Conservation (phyloP, 2,329 filamentous ascomycete genomes). For the Beauveria scarabaeidicola region DNA sequence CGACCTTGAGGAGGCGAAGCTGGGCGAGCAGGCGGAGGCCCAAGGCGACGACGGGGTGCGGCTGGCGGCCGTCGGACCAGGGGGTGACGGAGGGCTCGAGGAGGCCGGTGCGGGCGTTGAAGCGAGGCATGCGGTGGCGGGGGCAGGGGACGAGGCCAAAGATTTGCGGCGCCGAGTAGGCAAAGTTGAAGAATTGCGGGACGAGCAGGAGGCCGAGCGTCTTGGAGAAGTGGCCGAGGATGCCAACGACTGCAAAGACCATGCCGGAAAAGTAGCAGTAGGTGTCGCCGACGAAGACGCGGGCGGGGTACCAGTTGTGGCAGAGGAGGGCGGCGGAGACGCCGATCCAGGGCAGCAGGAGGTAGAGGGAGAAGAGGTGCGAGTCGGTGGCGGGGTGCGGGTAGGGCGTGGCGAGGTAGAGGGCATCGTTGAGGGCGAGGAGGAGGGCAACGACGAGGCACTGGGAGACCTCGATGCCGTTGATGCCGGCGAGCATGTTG, state of each 20-base stretch:
- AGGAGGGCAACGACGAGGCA: conserved; percentile 83
- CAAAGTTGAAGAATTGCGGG: conserved; percentile 93
- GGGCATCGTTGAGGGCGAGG: conserved; percentile 74
- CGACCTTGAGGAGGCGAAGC: conserved; percentile 60
- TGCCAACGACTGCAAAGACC: conserved; percentile 95
- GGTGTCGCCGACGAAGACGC: conserved; percentile 94
- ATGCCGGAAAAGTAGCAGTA: conserved; percentile 99
- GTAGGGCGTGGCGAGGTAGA: conserved; percentile 78
- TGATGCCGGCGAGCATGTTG: conserved; percentile 99
- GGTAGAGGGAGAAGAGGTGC: conserved; percentile 91
- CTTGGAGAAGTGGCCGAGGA: conserved; percentile 96
- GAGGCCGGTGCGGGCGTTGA: conserved; percentile 76
- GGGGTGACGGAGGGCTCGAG: conserved; percentile 79
- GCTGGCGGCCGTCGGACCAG: conserved; percentile 61
- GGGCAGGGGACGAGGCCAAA: conserved; percentile 88
- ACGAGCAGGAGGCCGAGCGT: conserved; percentile 84
- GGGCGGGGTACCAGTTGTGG: conserved; percentile 95
- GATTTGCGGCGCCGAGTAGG: conserved; percentile 87
- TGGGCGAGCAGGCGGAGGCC: conserved; percentile 60
- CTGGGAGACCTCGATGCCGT: conserved; percentile 93
- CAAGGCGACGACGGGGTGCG: conserved; percentile 52
- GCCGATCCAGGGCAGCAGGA: conserved; percentile 87
- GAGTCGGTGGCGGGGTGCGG: conserved; percentile 92
- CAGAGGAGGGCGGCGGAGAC: conserved; percentile 77
- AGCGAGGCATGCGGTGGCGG: conserved; percentile 80